Conservation (phyloP, 1,284 basidiomycete genomes). For the Polyporus tsugae region DNA sequence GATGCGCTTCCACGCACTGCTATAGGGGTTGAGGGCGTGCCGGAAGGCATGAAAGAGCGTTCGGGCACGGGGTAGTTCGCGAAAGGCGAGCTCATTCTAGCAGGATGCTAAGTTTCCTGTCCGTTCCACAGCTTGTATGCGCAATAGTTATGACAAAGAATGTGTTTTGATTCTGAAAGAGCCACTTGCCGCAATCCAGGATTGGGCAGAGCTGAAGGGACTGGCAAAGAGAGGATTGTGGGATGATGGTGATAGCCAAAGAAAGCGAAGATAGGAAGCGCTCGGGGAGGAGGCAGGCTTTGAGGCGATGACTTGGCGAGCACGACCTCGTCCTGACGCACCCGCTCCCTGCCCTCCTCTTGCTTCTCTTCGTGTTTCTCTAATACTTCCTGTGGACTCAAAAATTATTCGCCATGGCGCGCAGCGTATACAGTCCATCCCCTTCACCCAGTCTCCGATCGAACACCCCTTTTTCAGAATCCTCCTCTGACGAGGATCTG, state of each 20-base stretch:
- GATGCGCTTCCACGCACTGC: conserved; percentile 38
- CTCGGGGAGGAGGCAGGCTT: neutral
- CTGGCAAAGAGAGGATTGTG: neutral
- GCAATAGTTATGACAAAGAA: neutral
- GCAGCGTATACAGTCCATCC: conserved; percentile 44
- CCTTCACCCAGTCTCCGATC: conserved; percentile 44
- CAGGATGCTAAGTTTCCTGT: neutral
- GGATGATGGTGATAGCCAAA: neutral
- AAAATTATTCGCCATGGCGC: conserved; percentile 37
- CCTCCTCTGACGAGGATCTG: conserved; percentile 38
- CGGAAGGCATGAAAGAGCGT: conserved; percentile 45
- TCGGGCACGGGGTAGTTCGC: conserved; percentile 40
- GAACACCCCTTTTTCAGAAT: conserved; percentile 40
- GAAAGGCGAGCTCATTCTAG: conserved; percentile 40
- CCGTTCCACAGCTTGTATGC: neutral
- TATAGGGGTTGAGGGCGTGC: conserved; percentile 37
- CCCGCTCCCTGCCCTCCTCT: neutral
- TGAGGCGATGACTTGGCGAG: neutral
- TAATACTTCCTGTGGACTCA: neutral
- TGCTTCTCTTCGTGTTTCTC: neutral
- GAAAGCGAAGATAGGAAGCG: neutral
- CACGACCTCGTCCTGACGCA: neutral
- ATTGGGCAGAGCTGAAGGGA: neutral
- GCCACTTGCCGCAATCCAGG: neutral
- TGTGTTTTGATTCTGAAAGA: neutral